Conservation (phyloP, 805 yeast species). For the Yarrowia divulgata region DNA sequence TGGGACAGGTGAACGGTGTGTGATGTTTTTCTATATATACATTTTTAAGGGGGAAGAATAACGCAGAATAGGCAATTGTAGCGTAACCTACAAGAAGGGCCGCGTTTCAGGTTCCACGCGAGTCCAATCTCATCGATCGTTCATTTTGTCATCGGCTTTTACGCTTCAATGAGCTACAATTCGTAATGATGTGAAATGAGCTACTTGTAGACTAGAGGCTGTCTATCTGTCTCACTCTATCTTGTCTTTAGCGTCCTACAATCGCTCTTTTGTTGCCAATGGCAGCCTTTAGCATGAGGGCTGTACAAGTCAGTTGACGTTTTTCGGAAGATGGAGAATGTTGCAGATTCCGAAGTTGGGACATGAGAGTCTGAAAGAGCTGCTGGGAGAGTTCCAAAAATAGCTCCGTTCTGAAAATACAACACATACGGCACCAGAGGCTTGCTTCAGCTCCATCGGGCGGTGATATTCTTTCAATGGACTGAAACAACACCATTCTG, state of each 20-base stretch:
- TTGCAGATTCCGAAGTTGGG: constrained; percentile 25
- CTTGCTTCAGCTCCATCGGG: neutral
- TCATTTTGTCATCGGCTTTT: neutral
- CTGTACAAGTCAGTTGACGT: constrained; percentile 18
- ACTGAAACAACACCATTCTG: neutral
- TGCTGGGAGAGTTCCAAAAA: constrained; percentile 14
- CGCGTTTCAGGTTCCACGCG: neutral
- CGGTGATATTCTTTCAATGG: neutral
- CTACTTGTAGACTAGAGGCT: neutral
- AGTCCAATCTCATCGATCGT: neutral
- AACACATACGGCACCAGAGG: constrained; percentile 5
- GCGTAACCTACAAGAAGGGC: neutral
- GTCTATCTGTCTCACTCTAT: neutral
- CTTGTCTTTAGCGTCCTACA: neutral
- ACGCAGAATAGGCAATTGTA: neutral
- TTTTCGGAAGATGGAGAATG: constrained; percentile 5
- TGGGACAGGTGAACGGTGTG: neutral
- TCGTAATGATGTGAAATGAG: too few relatives aligned
- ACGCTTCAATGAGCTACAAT: neutral
- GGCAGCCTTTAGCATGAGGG: neutral
- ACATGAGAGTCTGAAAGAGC: neutral
- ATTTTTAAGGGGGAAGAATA: neutral
- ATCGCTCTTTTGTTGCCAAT: neutral
- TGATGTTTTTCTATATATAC: constrained; percentile 12
- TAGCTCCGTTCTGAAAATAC: neutral